These are phyloP conservation scores for Phanerodontia chrysosporium DNA, from an alignment of 768 basidiomycete genomes.

Conservation along the genomic window DNA sequence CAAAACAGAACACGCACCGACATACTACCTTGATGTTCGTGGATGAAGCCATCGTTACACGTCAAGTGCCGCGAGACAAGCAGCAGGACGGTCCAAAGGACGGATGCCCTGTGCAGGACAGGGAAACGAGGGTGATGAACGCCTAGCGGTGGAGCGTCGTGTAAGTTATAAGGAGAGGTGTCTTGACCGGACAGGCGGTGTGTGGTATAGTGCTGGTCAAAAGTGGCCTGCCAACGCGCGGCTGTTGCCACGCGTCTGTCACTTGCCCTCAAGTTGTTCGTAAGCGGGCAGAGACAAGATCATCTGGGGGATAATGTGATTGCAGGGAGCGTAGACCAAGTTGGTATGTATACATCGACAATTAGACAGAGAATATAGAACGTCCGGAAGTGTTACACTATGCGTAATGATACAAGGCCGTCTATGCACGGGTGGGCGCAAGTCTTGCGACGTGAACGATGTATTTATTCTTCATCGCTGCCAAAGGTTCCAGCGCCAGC, in stretches of 20 bases:
- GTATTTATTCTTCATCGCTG: slow-evolving; percentile 47
- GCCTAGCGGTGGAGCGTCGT: slow-evolving; percentile 14
- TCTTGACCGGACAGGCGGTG: slow-evolving; percentile 2
- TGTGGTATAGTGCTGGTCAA: slow-evolving; percentile 5
- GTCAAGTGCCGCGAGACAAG: slow-evolving; percentile 17
- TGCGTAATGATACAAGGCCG: slow-evolving; percentile 4
- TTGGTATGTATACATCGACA: slow-evolving; percentile 6
- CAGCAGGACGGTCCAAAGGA: slow-evolving; percentile 11
- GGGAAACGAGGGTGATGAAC: slow-evolving; percentile 17
- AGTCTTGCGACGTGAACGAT: background rate
- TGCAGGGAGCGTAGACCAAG: background rate
- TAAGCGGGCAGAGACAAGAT: background rate
- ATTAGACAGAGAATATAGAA: slow-evolving; percentile 3
- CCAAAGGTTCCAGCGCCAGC: slow-evolving; percentile 33
- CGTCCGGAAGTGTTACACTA: slow-evolving; percentile 7
- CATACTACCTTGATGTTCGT: slow-evolving; percentile 99
- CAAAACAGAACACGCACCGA: slow-evolving; percentile 59
- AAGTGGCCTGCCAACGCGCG: slow-evolving; percentile 15
- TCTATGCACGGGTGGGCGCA: background rate
- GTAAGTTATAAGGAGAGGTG: slow-evolving; percentile 10
- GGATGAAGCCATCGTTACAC: slow-evolving; percentile 54
- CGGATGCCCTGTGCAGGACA: slow-evolving; percentile 10
- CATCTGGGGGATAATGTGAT: background rate
- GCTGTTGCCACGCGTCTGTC: slow-evolving; percentile 24
- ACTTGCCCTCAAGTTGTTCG: background rate